phyloP scores from a whole-genome alignment of 2,329 filamentous ascomycete species.

The Aspergillus aculeatus region DNA sequence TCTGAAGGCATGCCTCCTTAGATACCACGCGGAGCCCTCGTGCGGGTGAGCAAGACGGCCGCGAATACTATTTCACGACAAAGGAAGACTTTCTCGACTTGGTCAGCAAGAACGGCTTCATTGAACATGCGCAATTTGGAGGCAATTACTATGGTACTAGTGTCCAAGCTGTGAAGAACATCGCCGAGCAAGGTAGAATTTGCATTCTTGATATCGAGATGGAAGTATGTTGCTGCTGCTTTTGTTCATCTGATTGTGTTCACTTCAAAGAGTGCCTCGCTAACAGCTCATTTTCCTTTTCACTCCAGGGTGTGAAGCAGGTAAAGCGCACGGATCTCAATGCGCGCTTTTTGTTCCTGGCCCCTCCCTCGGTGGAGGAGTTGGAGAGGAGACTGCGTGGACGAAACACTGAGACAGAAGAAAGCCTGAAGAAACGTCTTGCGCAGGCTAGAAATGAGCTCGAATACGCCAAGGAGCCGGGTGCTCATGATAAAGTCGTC shows the following conservation, averaged over 20 bases:
- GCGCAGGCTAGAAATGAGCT: slow-evolving; percentile 72
- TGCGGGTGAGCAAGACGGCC: slow-evolving; percentile 69
- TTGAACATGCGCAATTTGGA: slow-evolving; percentile 84
- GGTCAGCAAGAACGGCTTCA: slow-evolving; percentile 69
- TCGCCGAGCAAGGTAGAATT: slow-evolving; percentile 67
- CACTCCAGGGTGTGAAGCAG: slow-evolving; percentile 76
- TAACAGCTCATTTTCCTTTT: background rate
- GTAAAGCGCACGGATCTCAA: slow-evolving; percentile 73
- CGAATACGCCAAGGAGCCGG: slow-evolving; percentile 66
- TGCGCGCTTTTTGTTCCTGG: slow-evolving; percentile 80
- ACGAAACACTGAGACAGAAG: slow-evolving; percentile 75
- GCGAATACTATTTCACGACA: slow-evolving; percentile 77
- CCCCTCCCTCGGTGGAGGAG: slow-evolving; percentile 71
- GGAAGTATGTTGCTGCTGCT: slow-evolving; percentile 59
- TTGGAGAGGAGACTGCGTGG: slow-evolving; percentile 73
- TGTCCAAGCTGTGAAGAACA: slow-evolving; percentile 73
- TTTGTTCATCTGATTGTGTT: background rate
- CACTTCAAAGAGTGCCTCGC: background rate
- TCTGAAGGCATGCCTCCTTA: slow-evolving; percentile 13
- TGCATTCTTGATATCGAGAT: slow-evolving; percentile 96
- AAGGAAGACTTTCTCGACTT: slow-evolving; percentile 67
- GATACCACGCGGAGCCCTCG: slow-evolving; percentile 82
- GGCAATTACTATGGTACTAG: slow-evolving; percentile 86
- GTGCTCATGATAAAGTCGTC: slow-evolving; percentile 64
- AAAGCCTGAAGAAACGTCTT: slow-evolving; percentile 65